Conservation (phyloP, 225 moss, liverwort and hornwort genomes). For the Physcomitrellopsis africana region DNA sequence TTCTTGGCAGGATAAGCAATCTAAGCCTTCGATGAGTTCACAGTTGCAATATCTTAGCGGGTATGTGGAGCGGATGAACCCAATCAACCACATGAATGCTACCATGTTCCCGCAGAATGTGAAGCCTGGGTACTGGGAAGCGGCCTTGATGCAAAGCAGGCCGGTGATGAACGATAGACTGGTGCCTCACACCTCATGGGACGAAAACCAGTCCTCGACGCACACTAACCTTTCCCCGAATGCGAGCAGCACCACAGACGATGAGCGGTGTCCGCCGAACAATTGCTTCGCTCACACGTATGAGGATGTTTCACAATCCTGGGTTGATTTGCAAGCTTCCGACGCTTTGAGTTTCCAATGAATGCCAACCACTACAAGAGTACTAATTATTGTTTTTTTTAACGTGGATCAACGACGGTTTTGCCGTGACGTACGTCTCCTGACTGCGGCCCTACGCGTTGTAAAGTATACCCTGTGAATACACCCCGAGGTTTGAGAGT, state of each 20-base stretch:
- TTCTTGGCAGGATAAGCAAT: slow-evolving; percentile 36
- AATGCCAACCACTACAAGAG: not conserved
- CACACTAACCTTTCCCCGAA: slow-evolving; percentile 30
- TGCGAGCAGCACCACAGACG: slow-evolving; percentile 42
- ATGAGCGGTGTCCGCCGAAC: slow-evolving; percentile 35
- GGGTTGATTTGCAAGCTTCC: slow-evolving; percentile 45
- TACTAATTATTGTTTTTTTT: too few relatives aligned
- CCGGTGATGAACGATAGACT: slow-evolving; percentile 36
- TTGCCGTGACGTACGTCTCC: not conserved
- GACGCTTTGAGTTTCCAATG: slow-evolving; percentile 38
- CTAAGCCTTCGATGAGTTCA: slow-evolving; percentile 21
- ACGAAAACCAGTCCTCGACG: not conserved
- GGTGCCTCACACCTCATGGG: slow-evolving; percentile 34
- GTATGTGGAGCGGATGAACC: slow-evolving; percentile 19
- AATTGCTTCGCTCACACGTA: slow-evolving; percentile 24
- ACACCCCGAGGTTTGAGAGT: slow-evolving; percentile 28
- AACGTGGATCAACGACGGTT: not conserved
- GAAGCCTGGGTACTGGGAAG: slow-evolving; percentile 47
- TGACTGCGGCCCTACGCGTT: slow-evolving; percentile 25
- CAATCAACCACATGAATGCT: slow-evolving; percentile 20
- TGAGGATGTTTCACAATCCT: slow-evolving; percentile 50
- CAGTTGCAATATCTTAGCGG: slow-evolving; percentile 26
- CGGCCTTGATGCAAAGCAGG: slow-evolving; percentile 32
- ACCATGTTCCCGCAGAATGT: slow-evolving; percentile 30
- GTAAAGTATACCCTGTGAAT: slow-evolving; percentile 57